Conservation (phyloP, 2,329 filamentous ascomycete genomes). For the Aureobasidium pullulans region DNA sequence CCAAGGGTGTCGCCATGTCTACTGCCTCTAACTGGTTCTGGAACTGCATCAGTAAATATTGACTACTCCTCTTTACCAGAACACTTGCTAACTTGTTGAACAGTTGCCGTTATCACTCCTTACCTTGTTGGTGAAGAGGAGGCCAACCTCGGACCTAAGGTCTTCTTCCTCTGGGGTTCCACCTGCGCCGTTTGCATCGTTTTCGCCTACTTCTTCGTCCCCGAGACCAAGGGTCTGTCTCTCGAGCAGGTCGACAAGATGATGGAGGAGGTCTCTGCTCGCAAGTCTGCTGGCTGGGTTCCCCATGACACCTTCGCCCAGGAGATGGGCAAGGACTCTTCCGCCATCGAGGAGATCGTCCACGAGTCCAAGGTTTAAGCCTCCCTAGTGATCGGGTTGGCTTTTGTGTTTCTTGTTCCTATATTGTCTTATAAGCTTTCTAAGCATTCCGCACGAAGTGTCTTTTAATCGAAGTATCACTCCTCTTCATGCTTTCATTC, state of each 20-base stretch:
- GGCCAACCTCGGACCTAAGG: constrained; percentile 44
- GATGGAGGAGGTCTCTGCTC: constrained; percentile 42
- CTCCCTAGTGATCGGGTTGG: background rate
- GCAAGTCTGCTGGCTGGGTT: constrained; percentile 27
- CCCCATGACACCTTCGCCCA: constrained; percentile 25
- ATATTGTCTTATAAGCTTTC: constrained; percentile 1
- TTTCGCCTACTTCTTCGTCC: constrained; percentile 33
- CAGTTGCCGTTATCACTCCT: constrained; percentile 54
- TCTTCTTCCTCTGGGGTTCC: constrained; percentile 41
- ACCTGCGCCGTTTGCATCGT: constrained; percentile 26
- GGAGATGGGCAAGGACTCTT: constrained; percentile 18
- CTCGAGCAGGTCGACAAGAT: constrained; percentile 32
- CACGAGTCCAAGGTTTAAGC: constrained; percentile 14
- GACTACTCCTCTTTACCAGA: background rate
- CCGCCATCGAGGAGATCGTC: constrained; percentile 12
- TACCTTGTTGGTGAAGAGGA: constrained; percentile 58
- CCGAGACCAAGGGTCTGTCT: constrained; percentile 33
- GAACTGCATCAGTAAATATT: constrained; percentile 54
- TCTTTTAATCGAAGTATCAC: background rate
- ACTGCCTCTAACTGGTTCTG: constrained; percentile 89
- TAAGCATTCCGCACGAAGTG: background rate
- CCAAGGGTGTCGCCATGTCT: constrained; percentile 63
- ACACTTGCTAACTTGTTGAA: background rate
- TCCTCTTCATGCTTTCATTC: background rate
- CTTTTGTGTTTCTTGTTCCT: background rate